Conservation (phyloP, 305 asterid species). For the Fraxinus latifolia region DNA sequence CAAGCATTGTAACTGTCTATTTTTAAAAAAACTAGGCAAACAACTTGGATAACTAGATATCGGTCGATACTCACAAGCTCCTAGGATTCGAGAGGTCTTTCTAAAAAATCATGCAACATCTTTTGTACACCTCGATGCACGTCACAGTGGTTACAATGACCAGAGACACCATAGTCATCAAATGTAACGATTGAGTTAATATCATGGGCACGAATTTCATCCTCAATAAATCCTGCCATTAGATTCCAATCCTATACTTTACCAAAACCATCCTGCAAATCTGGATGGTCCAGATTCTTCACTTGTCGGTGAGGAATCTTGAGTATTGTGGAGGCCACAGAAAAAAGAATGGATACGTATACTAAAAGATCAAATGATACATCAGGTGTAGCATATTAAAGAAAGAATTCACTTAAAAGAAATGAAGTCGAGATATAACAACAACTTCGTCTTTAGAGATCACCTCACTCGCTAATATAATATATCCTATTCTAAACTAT, state of each 20-base stretch:
- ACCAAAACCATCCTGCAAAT: constrained; percentile 90
- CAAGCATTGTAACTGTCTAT: no score
- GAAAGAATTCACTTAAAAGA: neutral
- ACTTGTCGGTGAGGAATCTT: constrained; percentile 71
- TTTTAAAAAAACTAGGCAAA: no score
- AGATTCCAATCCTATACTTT: constrained; percentile 54
- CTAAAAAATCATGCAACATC: constrained; percentile 36
- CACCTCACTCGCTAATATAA: neutral
- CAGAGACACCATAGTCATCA: constrained; percentile 79
- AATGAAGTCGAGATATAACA: neutral
- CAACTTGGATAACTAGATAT: no score
- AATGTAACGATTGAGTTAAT: constrained; percentile 73
- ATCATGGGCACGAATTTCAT: constrained; percentile 42
- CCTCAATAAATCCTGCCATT: constrained; percentile 50
- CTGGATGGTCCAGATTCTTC: constrained; percentile 73
- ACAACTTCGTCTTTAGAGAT: neutral
- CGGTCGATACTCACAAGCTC: constrained; percentile 54
- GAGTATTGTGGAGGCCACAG: no score
- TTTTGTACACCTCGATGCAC: constrained; percentile 71
- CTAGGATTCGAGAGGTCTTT: constrained; percentile 63
- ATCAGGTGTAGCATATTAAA: neutral
- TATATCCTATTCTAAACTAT: neutral
- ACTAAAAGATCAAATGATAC: neutral
- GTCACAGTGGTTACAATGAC: constrained; percentile 88
- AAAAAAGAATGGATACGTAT: no score